Percentiles rank a stretch among this genome's conserved stretches.
phyloP scores from a whole-genome alignment of 2,329 filamentous ascomycete species.

The Neoarthrinium moseri region DNA sequence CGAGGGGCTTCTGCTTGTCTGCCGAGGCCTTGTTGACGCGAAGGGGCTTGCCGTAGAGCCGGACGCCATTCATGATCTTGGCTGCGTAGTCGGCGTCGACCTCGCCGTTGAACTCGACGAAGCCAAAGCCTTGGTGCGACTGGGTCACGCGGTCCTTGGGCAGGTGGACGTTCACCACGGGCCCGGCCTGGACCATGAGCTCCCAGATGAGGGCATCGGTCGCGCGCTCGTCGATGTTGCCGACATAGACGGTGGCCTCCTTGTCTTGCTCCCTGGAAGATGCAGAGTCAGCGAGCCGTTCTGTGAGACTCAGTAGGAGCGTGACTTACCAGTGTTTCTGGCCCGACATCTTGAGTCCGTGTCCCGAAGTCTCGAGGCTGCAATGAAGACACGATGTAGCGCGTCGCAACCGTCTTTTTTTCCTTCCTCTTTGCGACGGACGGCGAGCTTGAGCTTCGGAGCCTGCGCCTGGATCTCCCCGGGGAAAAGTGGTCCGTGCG shows the following conservation, averaged over 20 bases:
- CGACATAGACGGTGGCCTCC: constrained; percentile 96
- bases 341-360: constrained; percentile 32
- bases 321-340: constrained; percentile 33
- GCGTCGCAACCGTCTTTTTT: too few species aligned
- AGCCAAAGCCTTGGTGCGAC: constrained; percentile 95
- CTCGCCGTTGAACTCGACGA: constrained; percentile 96
- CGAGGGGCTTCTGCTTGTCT: constrained; percentile 89
- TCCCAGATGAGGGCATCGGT: constrained; percentile 91
- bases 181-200: constrained; percentile 95
- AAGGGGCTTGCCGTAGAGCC: constrained; percentile 89
- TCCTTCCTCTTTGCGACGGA: neutral
- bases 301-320: neutral
- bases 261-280: constrained; percentile 88
- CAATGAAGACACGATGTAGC: too few species aligned
- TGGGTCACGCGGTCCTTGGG: constrained; percentile 98
- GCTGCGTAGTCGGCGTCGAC: constrained; percentile 96
- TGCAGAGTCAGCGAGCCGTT: neutral
- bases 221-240: constrained; percentile 96
- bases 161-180: constrained; percentile 96
- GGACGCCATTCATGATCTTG: constrained; percentile 93
- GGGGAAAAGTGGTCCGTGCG: neutral
- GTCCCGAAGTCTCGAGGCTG: too few species aligned
- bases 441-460: neutral
- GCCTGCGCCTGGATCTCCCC: neutral
- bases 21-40: constrained; percentile 91